Evolutionary conservation across 305 asterid species (phyloP).

Genomic region (Fraxinus xanthoxyloides): DNA sequence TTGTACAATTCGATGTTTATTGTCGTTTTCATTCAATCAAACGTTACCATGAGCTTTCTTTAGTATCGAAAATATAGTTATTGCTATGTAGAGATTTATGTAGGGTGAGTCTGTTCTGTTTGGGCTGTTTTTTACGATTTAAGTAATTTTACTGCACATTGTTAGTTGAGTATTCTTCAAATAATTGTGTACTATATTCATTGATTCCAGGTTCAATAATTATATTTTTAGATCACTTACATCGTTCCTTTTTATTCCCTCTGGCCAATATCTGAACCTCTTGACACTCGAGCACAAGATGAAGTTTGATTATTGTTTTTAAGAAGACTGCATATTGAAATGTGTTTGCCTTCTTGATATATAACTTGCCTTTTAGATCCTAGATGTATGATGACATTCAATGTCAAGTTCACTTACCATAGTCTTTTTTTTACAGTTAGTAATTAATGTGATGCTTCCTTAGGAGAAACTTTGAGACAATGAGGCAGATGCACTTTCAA

Average conservation of each 20-base stretch:
- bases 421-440: neutral
- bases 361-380: neutral
- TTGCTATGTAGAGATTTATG: neutral
- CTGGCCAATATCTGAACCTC: neutral
- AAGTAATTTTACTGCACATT: neutral
- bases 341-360: neutral
- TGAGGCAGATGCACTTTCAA: neutral
- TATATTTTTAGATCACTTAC: neutral
- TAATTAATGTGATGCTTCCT: neutral
- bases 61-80: neutral
- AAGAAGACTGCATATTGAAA: neutral
- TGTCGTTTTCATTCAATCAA: neutral
- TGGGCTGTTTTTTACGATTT: neutral
- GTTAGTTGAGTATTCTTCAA: neutral
- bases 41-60: neutral
- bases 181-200: neutral
- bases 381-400: neutral
- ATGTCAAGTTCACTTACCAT: neutral
- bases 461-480: neutral
- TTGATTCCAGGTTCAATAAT: neutral
- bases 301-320: neutral
- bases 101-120: neutral
- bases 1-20: neutral
- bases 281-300: neutral
- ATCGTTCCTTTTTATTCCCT: neutral